These are phyloP conservation scores for Talaromyces sp. DNA, from an alignment of 2,329 filamentous ascomycete species.

Conservation along the genomic window DNA sequence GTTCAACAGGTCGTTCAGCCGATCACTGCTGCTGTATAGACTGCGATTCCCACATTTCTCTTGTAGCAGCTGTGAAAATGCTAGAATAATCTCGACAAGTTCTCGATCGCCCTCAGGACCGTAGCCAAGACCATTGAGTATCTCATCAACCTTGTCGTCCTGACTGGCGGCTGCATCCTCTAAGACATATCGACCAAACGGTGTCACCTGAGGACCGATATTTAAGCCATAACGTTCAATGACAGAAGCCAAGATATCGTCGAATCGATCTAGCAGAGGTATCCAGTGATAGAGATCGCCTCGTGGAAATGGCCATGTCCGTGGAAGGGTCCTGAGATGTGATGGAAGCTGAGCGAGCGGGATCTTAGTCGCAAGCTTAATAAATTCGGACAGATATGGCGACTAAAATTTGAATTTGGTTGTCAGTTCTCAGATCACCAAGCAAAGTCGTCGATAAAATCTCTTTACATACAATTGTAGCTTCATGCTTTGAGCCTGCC, in stretches of 20 bases:
- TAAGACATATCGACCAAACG: constrained; percentile 56
- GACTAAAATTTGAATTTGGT: constrained; percentile 57
- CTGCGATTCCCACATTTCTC: constrained; percentile 96
- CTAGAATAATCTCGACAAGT: constrained; percentile 73
- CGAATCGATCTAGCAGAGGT: constrained; percentile 86
- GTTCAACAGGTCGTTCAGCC: constrained; percentile 84
- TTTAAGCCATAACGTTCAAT: constrained; percentile 75
- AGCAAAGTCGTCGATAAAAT: not conserved
- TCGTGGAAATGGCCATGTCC: constrained; percentile 89
- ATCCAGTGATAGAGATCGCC: constrained; percentile 99
- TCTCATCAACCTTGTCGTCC: constrained; percentile 27
- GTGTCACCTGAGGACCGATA: constrained; percentile 72
- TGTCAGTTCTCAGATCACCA: constrained; percentile 40
- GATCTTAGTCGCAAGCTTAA: constrained; percentile 60
- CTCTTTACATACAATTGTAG: constrained; percentile 45
- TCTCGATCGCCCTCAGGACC: constrained; percentile 72
- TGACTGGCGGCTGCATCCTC: constrained; percentile 53
- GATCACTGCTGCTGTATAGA: constrained; percentile 89
- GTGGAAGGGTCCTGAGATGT: constrained; percentile 75
- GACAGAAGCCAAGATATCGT: constrained; percentile 78
- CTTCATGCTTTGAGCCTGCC: constrained; percentile 51
- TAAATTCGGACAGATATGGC: constrained; percentile 79
- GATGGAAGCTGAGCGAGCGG: constrained; percentile 73
- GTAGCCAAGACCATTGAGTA: constrained; percentile 60
- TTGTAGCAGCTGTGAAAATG: constrained; percentile 81